Evolutionary conservation across 495 filamentous ascomycete species (phyloP).

Genomic region (Penicillium diatomitis): DNA sequence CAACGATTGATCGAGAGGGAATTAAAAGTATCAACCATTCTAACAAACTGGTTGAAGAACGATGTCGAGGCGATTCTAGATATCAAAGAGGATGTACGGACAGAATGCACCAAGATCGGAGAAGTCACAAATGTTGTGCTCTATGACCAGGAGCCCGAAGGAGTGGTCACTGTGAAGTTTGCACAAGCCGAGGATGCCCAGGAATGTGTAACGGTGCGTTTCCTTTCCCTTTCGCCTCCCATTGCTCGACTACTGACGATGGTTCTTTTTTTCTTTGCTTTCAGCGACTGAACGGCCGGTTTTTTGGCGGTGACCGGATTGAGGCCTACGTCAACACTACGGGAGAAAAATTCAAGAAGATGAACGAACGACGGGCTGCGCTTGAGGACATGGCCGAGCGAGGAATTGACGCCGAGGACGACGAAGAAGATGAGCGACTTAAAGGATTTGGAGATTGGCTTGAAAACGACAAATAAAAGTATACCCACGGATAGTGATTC

Average conservation of each 20-base stretch:
- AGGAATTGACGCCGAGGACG: constrained; percentile 34
- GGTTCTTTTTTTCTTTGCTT: not conserved
- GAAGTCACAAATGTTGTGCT: constrained; percentile 84
- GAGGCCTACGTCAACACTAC: constrained; percentile 70
- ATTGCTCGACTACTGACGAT: too few relatives aligned
- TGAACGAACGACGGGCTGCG: constrained; percentile 35
- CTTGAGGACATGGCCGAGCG: constrained; percentile 38
- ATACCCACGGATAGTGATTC: not conserved
- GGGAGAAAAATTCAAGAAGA: constrained; percentile 68
- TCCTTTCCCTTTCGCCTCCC: not conserved
- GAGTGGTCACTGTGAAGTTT: constrained; percentile 79
- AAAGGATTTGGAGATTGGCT: constrained; percentile 50
- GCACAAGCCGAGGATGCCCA: constrained; percentile 56
- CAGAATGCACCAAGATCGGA: constrained; percentile 81
- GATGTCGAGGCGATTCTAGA: constrained; percentile 78
- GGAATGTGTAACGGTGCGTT: constrained; percentile 55
- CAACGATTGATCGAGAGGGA: not conserved
- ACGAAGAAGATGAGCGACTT: constrained; percentile 37
- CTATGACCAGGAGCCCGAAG: constrained; percentile 80
- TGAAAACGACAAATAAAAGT: constrained; percentile 21
- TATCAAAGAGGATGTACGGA: constrained; percentile 88
- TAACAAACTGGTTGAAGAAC: constrained; percentile 33
- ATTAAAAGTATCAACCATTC: constrained; percentile 10
- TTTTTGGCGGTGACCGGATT: constrained; percentile 64
- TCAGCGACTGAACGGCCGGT: constrained; percentile 70